These are phyloP conservation scores for Vigna angularis DNA, from an alignment of 306 rosid genomes.

Conservation along the genomic window DNA sequence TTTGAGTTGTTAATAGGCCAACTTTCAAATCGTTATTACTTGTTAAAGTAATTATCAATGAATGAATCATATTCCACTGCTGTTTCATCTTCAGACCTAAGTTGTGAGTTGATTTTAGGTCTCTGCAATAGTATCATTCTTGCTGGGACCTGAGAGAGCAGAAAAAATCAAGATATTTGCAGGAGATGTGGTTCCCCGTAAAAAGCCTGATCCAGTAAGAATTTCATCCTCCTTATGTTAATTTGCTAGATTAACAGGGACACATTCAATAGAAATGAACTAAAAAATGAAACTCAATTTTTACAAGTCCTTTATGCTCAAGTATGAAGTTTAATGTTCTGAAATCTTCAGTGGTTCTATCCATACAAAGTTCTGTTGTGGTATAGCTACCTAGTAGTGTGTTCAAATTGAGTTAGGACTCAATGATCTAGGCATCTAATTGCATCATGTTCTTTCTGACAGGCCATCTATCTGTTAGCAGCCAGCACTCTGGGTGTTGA, in stretches of 20 bases:
- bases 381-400: not conserved
- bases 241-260: conserved; percentile 9
- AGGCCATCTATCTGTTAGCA: conserved; percentile 92
- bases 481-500: conserved; percentile 87
- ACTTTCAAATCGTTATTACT: conserved; percentile 11
- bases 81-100: conserved; percentile 38
- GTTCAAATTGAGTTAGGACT: conserved; percentile 6
- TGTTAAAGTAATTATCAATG: conserved; percentile 32
- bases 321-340: conserved; percentile 18
- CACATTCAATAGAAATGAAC: conserved; percentile 9
- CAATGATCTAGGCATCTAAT: conserved; percentile 39
- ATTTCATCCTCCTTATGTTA: conserved; percentile 39
- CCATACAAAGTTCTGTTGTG: not conserved
- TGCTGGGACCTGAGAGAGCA: conserved; percentile 90
- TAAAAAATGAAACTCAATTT: conserved; percentile 29
- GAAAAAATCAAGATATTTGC: conserved; percentile 92
- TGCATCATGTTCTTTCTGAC: conserved; percentile 49
- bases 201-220: conserved; percentile 98
- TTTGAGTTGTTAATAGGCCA: not conserved
- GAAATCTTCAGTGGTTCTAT: conserved; percentile 23
- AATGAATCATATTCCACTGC: conserved; percentile 11
- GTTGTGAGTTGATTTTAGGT: conserved; percentile 64
- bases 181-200: conserved; percentile 97
- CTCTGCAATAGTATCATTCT: conserved; percentile 90
- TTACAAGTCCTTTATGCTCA: not conserved